Conservation (phyloP, 495 filamentous ascomycete genomes). For the Lentithecium fluviatile region DNA sequence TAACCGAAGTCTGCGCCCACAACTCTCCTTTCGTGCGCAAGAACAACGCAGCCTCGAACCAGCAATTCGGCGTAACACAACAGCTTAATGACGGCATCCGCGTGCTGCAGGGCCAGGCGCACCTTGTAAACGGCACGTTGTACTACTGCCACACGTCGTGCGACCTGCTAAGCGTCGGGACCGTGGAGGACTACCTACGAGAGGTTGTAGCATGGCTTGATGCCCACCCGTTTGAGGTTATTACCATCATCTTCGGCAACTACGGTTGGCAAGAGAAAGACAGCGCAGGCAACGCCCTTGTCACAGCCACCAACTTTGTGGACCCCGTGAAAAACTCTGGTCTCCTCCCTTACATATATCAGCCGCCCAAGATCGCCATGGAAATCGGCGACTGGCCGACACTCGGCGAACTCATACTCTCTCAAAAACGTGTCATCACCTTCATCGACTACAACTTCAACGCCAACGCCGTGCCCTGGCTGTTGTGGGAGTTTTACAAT, state of each 20-base stretch:
- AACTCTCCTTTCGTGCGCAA: conserved; percentile 76
- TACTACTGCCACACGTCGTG: conserved; percentile 76
- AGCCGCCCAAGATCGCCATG: conserved; percentile 68
- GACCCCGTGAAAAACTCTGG: conserved; percentile 56
- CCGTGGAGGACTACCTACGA: conserved; percentile 70
- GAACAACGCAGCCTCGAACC: conserved; percentile 76
- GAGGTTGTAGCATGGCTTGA: conserved; percentile 71
- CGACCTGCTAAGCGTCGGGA: conserved; percentile 73
- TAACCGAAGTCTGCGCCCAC: conserved; percentile 82
- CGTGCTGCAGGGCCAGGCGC: conserved; percentile 85
- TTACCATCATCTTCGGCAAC: conserved; percentile 89
- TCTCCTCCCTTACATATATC: conserved; percentile 67
- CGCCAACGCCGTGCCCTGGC: conserved; percentile 66
- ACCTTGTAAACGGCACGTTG: conserved; percentile 61
- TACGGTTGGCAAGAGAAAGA: conserved; percentile 50
- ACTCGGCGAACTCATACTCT: conserved; percentile 72
- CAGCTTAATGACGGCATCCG: conserved; percentile 88
- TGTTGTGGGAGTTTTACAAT: conserved; percentile 65
- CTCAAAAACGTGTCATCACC: conserved; percentile 60
- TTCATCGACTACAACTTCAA: conserved; percentile 86
- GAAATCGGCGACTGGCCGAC: conserved; percentile 78
- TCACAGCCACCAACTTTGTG: conserved; percentile 45
- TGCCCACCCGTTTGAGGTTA: conserved; percentile 78
- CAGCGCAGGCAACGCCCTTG: conserved; percentile 16
- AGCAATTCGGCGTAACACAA: conserved; percentile 62